These are phyloP conservation scores for Phialophora expanda DNA, from an alignment of 2,329 filamentous ascomycete genomes.

Conservation along the genomic window DNA sequence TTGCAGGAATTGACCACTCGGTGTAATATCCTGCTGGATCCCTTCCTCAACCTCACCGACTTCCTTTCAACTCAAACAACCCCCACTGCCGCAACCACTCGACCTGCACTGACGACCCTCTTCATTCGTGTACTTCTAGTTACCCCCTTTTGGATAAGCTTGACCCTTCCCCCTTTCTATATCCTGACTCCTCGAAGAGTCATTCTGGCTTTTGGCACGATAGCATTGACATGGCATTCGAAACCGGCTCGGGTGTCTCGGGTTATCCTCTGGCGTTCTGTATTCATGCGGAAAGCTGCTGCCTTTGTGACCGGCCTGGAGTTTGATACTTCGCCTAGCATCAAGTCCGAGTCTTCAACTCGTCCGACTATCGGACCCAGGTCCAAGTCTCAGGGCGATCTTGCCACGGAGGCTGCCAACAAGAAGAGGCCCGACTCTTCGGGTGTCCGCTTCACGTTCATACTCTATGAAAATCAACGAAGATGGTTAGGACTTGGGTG, in stretches of 20 bases:
- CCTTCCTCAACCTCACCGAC: constrained; percentile 85
- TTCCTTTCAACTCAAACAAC: constrained; percentile 90
- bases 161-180: constrained; percentile 81
- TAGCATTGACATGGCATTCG: constrained; percentile 90
- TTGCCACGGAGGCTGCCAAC: constrained; percentile 55
- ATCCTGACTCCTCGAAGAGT: constrained; percentile 87
- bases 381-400: constrained; percentile 51
- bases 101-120: constrained; percentile 84
- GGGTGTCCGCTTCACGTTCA: constrained; percentile 94
- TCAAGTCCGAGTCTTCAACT: constrained; percentile 35
- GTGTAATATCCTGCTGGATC: constrained; percentile 90
- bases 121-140: constrained; percentile 88
- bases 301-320: constrained; percentile 79
- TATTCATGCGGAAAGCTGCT: constrained; percentile 70
- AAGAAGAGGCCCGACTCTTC: constrained; percentile 60
- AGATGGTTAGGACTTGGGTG: constrained; percentile 94
- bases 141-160: constrained; percentile 82
- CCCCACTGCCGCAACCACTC: constrained; percentile 86
- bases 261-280: constrained; percentile 87
- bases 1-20: constrained; percentile 86
- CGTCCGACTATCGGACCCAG: constrained; percentile 36
- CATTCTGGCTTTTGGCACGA: constrained; percentile 81
- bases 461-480: constrained; percentile 93
- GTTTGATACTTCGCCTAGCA: constrained; percentile 60
- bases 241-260: constrained; percentile 82